Conservation (phyloP, 129 eudicot species). For the Erigeron canadensis region DNA sequence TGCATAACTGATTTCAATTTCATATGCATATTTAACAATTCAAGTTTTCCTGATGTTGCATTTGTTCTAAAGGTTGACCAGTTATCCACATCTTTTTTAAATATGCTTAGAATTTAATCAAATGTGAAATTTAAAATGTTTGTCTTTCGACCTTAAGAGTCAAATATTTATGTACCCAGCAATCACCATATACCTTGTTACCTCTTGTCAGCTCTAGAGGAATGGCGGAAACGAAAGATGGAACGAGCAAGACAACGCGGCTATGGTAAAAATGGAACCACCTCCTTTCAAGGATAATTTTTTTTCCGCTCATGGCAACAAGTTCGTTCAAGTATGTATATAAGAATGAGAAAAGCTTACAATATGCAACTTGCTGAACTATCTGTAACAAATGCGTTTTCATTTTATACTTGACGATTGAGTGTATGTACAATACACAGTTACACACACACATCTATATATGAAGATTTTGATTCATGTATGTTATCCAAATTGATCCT, state of each 20-base stretch:
- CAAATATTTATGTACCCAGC: slow-evolving; percentile 1
- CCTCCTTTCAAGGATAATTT: slow-evolving; percentile 31
- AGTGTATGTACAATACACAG: background rate
- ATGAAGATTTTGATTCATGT: too few relatives aligned
- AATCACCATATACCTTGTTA: background rate
- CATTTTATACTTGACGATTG: slow-evolving; percentile 16
- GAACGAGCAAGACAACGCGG: slow-evolving; percentile 81
- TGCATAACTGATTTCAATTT: background rate
- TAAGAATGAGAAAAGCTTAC: slow-evolving; percentile 12
- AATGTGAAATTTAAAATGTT: background rate
- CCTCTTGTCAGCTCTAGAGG: slow-evolving; percentile 64
- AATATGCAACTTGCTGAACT: background rate
- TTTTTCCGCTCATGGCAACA: background rate
- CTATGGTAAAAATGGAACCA: slow-evolving; percentile 54
- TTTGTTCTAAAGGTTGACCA: background rate
- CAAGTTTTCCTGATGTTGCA: background rate
- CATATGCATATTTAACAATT: background rate
- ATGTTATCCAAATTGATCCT: too few relatives aligned
- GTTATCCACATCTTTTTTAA: background rate
- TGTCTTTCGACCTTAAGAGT: slow-evolving; percentile 20
- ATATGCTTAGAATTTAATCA: slow-evolving; percentile 1
- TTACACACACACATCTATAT: background rate
- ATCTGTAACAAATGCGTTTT: slow-evolving; percentile 13
- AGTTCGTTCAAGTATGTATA: background rate
- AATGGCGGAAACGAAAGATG: slow-evolving; percentile 93